Evolutionary conservation across 2,329 filamentous ascomycete genomes (phyloP), one percentile per base, ranked within the genome.

Genomic region (Aspergillus sp.): DNA sequence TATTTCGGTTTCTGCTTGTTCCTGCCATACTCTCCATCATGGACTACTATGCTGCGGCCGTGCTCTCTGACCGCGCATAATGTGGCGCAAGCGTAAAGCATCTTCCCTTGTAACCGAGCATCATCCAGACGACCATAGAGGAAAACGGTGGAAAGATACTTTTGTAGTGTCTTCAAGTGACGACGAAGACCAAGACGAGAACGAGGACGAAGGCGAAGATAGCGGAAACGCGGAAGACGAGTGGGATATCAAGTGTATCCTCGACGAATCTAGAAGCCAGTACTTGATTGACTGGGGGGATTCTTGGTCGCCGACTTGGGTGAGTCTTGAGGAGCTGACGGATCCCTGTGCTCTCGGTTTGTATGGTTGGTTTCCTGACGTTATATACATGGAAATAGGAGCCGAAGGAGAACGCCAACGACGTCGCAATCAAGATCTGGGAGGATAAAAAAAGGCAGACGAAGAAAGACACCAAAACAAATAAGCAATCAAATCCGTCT

Each of bases 261-360:
- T 68, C 47, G 61, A 61, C 51, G 65, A 70, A 53, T 58, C 57
- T 30, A 47, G 56, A 40, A 53, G 55, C 12, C 55, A 64, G 42
- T 70, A 68, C 53, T 55, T 69, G 29, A 65, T 70, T 49, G 65
- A 67, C 32, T 68, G 65, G 66, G 60, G 64, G 46, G 65, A 62
- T 6, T 52, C 56, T 29, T 69, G 59, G 52, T 54, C 60, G 30
- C 65, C 66, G 44, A 64, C 57, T 49, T 69, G 65, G 65, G 66
- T 69, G 54, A 58, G 65, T 63, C 19, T 19, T 19, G 19, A 19
- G 19, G 19, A 19, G 19, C 19, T 19, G 19, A 19, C 19, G 19
- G 19, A 19, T 19, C 19, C 19, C 19, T 44, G 5, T 9, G 30
- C 33, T 33, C 28, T 10, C 19, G 5, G 32, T 32, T 4, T 30